Evolutionary conservation across 164 flowering plant genomes (phyloP).

Genomic region (Tetracentron sinense): DNA sequence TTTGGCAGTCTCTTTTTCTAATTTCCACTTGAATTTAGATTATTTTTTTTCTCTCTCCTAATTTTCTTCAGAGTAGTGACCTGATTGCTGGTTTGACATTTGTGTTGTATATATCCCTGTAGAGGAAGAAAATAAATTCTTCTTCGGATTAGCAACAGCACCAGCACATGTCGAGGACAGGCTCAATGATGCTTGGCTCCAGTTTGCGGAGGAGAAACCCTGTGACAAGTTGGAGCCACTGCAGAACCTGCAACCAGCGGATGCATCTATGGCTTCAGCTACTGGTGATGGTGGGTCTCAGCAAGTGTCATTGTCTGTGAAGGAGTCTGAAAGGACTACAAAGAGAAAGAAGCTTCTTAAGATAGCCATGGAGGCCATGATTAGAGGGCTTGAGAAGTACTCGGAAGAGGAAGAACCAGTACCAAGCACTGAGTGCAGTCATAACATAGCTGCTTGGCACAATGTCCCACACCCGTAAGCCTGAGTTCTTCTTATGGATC

Average conservation of each 20-base stretch:
- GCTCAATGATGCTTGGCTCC: slow-evolving; percentile 96
- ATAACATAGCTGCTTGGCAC: slow-evolving; percentile 94
- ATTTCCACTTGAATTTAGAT: too few relatives aligned
- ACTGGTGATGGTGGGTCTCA: slow-evolving; percentile 75
- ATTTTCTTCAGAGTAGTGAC: too few relatives aligned
- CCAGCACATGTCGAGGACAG: slow-evolving; percentile 99
- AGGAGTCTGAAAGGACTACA: slow-evolving; percentile 11
- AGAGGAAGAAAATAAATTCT: slow-evolving; percentile 62
- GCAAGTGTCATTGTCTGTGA: slow-evolving; percentile 27
- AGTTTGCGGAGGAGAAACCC: slow-evolving; percentile 78
- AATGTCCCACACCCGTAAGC: slow-evolving; percentile 96
- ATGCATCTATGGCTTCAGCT: slow-evolving; percentile 63
- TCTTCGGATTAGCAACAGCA: slow-evolving; percentile 97
- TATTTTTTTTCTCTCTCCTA: too few relatives aligned
- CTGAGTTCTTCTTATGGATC: neutral
- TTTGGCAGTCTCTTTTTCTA: too few relatives aligned
- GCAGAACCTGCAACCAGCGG: slow-evolving; percentile 38
- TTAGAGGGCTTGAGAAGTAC: slow-evolving; percentile 70
- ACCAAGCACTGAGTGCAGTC: slow-evolving; percentile 33
- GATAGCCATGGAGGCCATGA: slow-evolving; percentile 89
- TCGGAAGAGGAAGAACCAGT: slow-evolving; percentile 50
- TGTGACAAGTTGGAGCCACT: slow-evolving; percentile 32
- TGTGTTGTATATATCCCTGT: too few relatives aligned
- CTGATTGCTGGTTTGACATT: too few relatives aligned
- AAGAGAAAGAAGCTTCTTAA: slow-evolving; percentile 48